Conservation (phyloP, 2,329 filamentous ascomycete species). For the Trichophyton rubrum region DNA sequence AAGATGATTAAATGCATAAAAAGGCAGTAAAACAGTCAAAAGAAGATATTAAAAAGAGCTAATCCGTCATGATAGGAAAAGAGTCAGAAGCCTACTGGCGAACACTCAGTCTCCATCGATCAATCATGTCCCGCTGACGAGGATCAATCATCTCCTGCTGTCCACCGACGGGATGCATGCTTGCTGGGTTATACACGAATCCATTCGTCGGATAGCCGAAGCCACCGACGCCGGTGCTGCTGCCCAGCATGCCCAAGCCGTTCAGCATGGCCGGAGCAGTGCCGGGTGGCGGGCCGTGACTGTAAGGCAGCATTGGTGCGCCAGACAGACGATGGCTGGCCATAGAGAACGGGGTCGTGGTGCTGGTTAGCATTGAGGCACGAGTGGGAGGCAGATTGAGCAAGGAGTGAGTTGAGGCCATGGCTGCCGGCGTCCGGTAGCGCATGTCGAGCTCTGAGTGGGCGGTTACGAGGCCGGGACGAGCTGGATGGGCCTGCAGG, state of each 20-base stretch:
- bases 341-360: neutral
- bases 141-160: slow-evolving; percentile 28
- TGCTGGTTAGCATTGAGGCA: neutral
- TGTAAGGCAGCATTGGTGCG: neutral
- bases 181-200: slow-evolving; percentile 1
- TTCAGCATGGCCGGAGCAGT: neutral
- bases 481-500: slow-evolving; percentile 42
- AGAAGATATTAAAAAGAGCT: too few relatives aligned
- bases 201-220: slow-evolving; percentile 7
- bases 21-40: neutral
- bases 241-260: neutral
- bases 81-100: slow-evolving; percentile 4
- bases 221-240: neutral
- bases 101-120: slow-evolving; percentile 45
- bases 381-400: neutral
- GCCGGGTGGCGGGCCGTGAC: neutral
- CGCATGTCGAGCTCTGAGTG: slow-evolving; percentile 1
- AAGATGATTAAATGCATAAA: slow-evolving; percentile 1
- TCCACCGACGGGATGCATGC: neutral
- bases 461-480: slow-evolving; percentile 12
- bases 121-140: slow-evolving; percentile 44
- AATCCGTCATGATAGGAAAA: too few relatives aligned
- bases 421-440: neutral
- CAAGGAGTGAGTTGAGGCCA: slow-evolving; percentile 6
- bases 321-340: neutral